Conservation (phyloP, 192 early-diverging fungal species). For the Chytriomyces sp. region DNA sequence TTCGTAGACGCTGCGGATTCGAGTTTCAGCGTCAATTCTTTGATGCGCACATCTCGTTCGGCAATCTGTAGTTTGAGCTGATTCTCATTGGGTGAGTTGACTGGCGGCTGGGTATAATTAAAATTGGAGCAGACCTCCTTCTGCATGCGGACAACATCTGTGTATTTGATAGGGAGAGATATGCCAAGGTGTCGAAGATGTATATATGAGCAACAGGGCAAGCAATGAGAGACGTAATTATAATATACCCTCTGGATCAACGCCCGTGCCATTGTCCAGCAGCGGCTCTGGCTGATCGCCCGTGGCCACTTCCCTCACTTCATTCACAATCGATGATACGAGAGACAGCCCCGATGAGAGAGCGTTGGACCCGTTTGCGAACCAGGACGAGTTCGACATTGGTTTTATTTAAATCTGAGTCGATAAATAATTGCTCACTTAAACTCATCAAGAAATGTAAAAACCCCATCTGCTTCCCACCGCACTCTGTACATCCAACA, state of each 20-base stretch:
- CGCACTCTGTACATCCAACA: no score
- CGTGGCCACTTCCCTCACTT: not conserved
- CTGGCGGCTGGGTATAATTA: not conserved
- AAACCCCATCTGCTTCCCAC: no score
- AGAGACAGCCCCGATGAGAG: conserved; percentile 13
- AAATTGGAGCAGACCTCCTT: not conserved
- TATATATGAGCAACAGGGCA: not conserved
- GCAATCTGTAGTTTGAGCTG: not conserved
- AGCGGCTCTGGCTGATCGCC: not conserved
- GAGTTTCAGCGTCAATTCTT: not conserved
- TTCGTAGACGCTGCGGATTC: not conserved
- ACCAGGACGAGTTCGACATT: conserved; percentile 3
- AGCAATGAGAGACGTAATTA: not conserved
- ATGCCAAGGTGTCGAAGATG: no score
- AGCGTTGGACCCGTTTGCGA: conserved; percentile 5
- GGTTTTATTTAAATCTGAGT: not conserved
- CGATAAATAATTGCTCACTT: no score
- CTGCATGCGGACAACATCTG: not conserved
- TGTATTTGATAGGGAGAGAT: no score
- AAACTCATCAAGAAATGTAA: no score
- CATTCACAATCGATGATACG: conserved; percentile 13
- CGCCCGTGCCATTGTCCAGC: not conserved
- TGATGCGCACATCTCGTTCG: not conserved
- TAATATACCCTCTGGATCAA: not conserved
- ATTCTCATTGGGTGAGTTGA: not conserved